These are phyloP conservation scores for Fusarium musae DNA, from an alignment of 2,329 filamentous ascomycete species.

Conservation along the genomic window DNA sequence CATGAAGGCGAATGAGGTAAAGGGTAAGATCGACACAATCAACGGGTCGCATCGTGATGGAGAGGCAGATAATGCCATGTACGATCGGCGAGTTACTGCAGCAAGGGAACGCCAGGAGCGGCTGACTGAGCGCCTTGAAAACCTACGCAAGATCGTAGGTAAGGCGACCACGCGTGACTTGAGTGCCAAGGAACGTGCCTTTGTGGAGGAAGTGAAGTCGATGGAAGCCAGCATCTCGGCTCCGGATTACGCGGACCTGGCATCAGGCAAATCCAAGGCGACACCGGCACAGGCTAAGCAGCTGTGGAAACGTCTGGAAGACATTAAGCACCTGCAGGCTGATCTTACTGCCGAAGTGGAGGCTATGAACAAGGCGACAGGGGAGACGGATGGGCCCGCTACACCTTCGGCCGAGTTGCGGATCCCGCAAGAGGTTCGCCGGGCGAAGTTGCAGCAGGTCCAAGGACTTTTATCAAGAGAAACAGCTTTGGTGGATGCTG, in stretches of 20 bases:
- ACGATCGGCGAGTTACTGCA: conserved; percentile 67
- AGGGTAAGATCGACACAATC: conserved; percentile 73
- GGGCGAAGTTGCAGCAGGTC: conserved; percentile 72
- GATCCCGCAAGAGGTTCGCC: conserved; percentile 70
- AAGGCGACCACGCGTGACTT: conserved; percentile 56
- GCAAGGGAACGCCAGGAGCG: conserved; percentile 67
- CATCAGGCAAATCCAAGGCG: conserved; percentile 49
- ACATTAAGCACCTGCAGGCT: conserved; percentile 64
- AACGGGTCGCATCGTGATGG: conserved; percentile 58
- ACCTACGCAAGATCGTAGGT: conserved; percentile 59
- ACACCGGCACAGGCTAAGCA: conserved; percentile 54
- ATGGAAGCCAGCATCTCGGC: conserved; percentile 64
- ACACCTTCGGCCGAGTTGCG: conserved; percentile 55
- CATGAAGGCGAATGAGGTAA: conserved; percentile 71
- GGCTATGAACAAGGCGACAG: conserved; percentile 51
- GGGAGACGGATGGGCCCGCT: conserved; percentile 42
- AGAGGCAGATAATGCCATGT: conserved; percentile 65
- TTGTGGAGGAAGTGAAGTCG: conserved; percentile 60
- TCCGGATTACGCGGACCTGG: conserved; percentile 43
- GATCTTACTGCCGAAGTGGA: conserved; percentile 64
- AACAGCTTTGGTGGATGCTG: conserved; percentile 74
- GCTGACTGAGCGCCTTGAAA: conserved; percentile 69
- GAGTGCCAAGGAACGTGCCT: conserved; percentile 58
- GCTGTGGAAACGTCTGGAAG: conserved; percentile 66
- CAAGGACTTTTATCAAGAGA: conserved; percentile 73